A percentile compares a stretch with the other conserved stretches of the same genome.
Conservation (phyloP, 2,329 filamentous ascomycete species). For the Talaromyces verruculosus region DNA sequence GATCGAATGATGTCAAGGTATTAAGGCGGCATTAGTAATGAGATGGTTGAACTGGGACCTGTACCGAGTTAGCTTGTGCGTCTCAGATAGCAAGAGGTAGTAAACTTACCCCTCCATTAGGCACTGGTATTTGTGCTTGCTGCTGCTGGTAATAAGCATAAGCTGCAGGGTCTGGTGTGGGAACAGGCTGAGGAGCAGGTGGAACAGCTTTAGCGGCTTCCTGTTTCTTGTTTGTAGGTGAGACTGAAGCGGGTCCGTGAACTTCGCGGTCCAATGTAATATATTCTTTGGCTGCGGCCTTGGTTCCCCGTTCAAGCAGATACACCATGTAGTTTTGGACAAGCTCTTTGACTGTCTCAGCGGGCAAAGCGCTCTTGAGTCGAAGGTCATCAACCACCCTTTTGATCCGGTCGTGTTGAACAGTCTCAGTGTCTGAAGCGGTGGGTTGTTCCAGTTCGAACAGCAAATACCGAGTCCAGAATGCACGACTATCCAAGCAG, state of each 20-base stretch:
- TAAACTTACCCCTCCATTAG: slow-evolving; percentile 22
- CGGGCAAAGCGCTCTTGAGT: slow-evolving; percentile 68
- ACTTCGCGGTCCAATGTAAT: slow-evolving; percentile 79
- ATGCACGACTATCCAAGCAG: slow-evolving; percentile 80
- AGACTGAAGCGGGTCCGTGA: slow-evolving; percentile 62
- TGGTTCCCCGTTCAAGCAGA: slow-evolving; percentile 76
- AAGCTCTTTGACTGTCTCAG: slow-evolving; percentile 69
- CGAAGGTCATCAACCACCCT: slow-evolving; percentile 75
- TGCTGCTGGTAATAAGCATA: slow-evolving; percentile 25
- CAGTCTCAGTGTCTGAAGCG: slow-evolving; percentile 60
- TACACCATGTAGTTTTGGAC: slow-evolving; percentile 78
- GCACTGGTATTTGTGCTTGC: slow-evolving; percentile 10
- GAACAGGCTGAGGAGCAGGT: slow-evolving; percentile 25
- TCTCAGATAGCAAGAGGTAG: neutral
- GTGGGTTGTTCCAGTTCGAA: slow-evolving; percentile 87
- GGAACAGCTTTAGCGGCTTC: slow-evolving; percentile 28
- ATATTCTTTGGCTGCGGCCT: slow-evolving; percentile 83
- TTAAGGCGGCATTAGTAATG: slow-evolving; percentile 19
- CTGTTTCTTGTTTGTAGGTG: slow-evolving; percentile 34
- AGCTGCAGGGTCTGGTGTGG: slow-evolving; percentile 23
- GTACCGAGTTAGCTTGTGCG: neutral
- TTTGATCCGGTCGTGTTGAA: slow-evolving; percentile 73
- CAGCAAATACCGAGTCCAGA: slow-evolving; percentile 85
- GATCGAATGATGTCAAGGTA: neutral
- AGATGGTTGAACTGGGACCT: slow-evolving; percentile 15